phyloP scores from a whole-genome alignment of 2,329 filamentous ascomycete species.

The Ophiostoma sp. region DNA sequence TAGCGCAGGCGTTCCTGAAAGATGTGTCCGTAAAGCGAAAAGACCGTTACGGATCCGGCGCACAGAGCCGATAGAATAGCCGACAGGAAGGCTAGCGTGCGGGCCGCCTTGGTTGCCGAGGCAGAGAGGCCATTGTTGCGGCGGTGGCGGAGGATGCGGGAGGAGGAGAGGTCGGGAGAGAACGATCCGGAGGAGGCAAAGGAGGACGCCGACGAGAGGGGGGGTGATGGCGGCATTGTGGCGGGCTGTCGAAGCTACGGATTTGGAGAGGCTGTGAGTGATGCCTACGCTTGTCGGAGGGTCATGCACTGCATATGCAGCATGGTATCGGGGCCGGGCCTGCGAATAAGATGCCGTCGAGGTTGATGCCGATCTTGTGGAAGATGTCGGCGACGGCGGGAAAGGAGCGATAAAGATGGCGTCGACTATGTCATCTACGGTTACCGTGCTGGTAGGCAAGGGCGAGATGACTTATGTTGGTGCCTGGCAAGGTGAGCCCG shows the following conservation, averaged over 20 bases:
- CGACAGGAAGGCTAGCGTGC: conserved; percentile 47
- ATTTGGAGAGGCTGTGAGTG: neutral
- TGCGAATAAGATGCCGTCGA: neutral
- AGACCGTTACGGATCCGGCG: conserved; percentile 86
- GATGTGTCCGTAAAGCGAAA: conserved; percentile 86
- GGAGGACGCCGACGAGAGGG: conserved; percentile 19
- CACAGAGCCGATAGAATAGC: conserved; percentile 60
- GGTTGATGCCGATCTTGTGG: neutral
- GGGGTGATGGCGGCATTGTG: conserved; percentile 19
- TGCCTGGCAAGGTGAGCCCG: neutral
- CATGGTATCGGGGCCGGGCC: neutral
- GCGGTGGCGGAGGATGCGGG: conserved; percentile 16
- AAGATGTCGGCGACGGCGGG: neutral
- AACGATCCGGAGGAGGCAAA: conserved; percentile 21
- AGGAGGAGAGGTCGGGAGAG: conserved; percentile 21
- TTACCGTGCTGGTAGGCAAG: neutral
- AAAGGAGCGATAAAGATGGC: neutral
- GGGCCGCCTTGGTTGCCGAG: conserved; percentile 32
- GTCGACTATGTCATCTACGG: neutral
- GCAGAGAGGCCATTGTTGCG: conserved; percentile 22
- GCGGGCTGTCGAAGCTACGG: neutral
- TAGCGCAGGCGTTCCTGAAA: conserved; percentile 85
- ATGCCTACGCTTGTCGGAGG: neutral
- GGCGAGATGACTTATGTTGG: neutral
- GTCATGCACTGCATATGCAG: neutral